phyloP scores from a whole-genome alignment of 495 filamentous ascomycete genomes.

The Trichoderma orchidacearum region DNA sequence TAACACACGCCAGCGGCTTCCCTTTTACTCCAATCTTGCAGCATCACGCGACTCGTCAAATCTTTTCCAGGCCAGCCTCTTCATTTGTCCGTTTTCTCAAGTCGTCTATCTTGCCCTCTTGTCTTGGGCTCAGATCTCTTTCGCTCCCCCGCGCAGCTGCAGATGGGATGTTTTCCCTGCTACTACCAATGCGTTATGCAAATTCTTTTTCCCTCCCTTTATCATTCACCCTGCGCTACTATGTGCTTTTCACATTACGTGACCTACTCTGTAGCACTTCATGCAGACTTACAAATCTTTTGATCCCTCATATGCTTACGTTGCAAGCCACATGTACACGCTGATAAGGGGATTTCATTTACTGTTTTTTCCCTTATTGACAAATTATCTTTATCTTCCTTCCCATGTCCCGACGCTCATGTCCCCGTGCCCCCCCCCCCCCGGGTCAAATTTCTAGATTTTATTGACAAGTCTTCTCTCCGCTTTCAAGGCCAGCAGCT shows the following conservation, averaged over 20 bases:
- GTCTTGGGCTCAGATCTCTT: not conserved
- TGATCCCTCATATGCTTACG: too few species aligned
- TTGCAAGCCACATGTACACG: not conserved
- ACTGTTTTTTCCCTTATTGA: too few species aligned
- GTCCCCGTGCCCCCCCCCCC: not conserved
- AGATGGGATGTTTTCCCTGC: too few species aligned
- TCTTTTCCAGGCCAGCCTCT: not conserved
- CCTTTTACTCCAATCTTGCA: not conserved
- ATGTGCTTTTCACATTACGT: too few species aligned
- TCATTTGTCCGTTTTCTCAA: not conserved
- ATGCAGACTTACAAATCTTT: too few species aligned
- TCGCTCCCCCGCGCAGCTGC: not conserved
- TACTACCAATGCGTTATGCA: too few species aligned
- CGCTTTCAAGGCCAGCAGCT: slow-evolving; percentile 55
- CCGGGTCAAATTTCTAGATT: not conserved
- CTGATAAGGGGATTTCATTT: too few species aligned
- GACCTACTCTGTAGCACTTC: too few species aligned
- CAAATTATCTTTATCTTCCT: not conserved
- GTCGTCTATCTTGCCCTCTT: too few species aligned
- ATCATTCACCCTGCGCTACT: too few species aligned
- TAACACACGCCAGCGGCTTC: not conserved
- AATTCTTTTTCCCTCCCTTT: too few species aligned
- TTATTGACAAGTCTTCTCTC: slow-evolving; percentile 19
- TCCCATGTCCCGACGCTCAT: not conserved
- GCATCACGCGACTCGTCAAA: not conserved